Conservation (phyloP, 2,329 filamentous ascomycete genomes). For the Trichoderma afroharzianum region DNA sequence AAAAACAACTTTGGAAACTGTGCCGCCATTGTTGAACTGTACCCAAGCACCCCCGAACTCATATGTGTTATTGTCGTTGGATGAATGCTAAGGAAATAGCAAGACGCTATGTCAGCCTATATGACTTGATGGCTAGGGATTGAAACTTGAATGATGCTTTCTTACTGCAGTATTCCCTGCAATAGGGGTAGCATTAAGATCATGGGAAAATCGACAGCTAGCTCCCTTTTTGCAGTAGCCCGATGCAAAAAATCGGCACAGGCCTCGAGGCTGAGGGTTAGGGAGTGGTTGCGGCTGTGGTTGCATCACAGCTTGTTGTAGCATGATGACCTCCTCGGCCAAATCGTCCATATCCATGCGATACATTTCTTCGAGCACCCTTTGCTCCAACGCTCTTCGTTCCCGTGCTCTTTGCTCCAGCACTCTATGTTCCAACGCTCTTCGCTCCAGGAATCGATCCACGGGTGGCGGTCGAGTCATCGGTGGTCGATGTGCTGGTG, state of each 20-base stretch:
- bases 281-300: not conserved
- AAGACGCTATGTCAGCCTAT: not conserved
- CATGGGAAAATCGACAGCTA: constrained; percentile 1
- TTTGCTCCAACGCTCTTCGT: not conserved
- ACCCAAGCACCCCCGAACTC: constrained; percentile 27
- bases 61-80: not conserved
- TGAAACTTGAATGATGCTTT: not conserved
- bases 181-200: not conserved
- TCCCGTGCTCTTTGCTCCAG: not conserved
- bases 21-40: constrained; percentile 32
- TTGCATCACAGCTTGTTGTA: not conserved
- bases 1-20: constrained; percentile 28
- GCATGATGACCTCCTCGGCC: not conserved
- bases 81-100: not conserved
- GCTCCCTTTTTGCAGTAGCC: constrained; percentile 4
- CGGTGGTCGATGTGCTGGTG: not conserved
- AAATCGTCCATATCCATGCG: no score
- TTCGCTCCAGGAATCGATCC: not conserved
- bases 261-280: not conserved
- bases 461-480: not conserved
- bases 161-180: not conserved
- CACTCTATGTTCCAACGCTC: not conserved
- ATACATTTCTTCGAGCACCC: not conserved
- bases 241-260: not conserved
- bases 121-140: not conserved